A percentile compares a stretch with the other conserved stretches of the same genome.
These are phyloP conservation scores for Atalantia buxifolia DNA, from an alignment of 345 rosid genomes.

Conservation along the genomic window DNA sequence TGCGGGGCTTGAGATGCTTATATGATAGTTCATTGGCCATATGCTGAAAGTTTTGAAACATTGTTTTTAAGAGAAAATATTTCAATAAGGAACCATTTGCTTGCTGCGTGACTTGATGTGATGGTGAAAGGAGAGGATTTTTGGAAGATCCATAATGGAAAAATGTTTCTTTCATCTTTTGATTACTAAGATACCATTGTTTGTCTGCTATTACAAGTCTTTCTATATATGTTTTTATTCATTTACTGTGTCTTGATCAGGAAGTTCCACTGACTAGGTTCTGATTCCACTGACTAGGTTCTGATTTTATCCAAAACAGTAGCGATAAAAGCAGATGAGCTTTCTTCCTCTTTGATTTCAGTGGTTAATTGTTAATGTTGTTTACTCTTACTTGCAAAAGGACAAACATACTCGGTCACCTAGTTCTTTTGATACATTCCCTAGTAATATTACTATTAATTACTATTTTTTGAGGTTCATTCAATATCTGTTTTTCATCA, in stretches of 20 bases:
- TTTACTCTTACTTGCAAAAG: background rate
- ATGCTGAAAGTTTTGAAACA: background rate
- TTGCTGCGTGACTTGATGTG: too few species aligned
- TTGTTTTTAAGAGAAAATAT: too few species aligned
- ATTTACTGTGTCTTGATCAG: background rate
- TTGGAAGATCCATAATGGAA: too few species aligned
- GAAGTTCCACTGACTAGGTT: background rate
- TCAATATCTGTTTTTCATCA: background rate
- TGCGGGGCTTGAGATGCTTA: background rate
- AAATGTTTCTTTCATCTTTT: background rate
- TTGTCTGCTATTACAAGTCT: too few species aligned
- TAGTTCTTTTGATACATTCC: background rate
- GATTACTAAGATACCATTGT: background rate
- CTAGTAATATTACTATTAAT: too few species aligned
- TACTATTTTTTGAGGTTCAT: background rate
- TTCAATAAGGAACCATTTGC: too few species aligned
- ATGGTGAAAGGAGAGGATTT: too few species aligned
- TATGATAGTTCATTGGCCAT: background rate
- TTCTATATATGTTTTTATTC: background rate
- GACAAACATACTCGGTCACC: background rate
- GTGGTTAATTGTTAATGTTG: background rate
- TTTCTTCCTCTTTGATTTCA: background rate
- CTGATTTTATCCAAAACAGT: background rate
- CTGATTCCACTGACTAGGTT: background rate
- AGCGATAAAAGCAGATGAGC: background rate